A percentile compares a stretch with the other conserved stretches of the same genome.
Evolutionary conservation across 306 rosid species (phyloP).

Genomic region (Vigna radiata): DNA sequence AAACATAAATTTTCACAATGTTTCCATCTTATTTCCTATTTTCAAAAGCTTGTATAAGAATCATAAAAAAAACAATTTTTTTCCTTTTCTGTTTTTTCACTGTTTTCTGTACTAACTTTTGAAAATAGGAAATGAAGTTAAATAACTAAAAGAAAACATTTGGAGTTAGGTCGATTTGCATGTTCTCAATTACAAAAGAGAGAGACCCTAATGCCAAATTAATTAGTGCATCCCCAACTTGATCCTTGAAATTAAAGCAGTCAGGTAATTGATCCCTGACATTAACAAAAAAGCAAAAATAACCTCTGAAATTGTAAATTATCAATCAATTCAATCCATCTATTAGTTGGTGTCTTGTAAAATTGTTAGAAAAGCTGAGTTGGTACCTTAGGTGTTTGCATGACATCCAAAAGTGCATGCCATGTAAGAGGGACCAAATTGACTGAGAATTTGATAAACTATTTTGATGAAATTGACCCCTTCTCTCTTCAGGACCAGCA

Average conservation of each 20-base stretch:
- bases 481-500: not conserved
- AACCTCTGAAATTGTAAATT: not conserved
- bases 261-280: not conserved
- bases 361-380: not conserved
- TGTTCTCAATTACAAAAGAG: conserved; percentile 5
- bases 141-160: not conserved
- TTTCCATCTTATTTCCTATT: not conserved
- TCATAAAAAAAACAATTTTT: not conserved
- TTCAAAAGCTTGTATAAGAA: not conserved
- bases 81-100: not conserved
- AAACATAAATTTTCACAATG: not conserved
- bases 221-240: not conserved
- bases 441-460: not conserved
- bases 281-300: not conserved
- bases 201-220: conserved; percentile 1
- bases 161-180: not conserved
- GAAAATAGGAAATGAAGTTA: not conserved
- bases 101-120: not conserved
- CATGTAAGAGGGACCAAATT: not conserved
- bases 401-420: not conserved
- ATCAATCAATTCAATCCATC: not conserved
- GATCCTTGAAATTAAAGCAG: not conserved
- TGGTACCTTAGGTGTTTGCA: not conserved
- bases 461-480: not conserved
- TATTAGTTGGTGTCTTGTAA: not conserved